These are phyloP conservation scores for Erysiphe neolycopersici DNA, from an alignment of 2,329 filamentous ascomycete genomes.

Conservation along the genomic window DNA sequence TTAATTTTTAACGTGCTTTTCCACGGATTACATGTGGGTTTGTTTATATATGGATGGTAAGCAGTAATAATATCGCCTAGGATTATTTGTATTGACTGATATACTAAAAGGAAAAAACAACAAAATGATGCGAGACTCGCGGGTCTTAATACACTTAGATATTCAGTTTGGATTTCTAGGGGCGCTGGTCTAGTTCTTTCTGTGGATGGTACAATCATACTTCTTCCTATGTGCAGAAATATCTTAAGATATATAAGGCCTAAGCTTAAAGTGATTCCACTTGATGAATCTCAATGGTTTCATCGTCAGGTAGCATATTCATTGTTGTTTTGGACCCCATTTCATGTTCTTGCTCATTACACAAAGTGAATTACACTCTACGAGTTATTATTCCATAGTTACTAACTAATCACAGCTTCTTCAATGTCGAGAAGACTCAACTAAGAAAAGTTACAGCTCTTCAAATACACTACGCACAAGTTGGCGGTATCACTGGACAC, in stretches of 20 bases:
- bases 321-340: conserved; percentile 52
- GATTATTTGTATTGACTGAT: conserved; percentile 7
- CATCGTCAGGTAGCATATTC: conserved; percentile 85
- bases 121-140: conserved; percentile 37
- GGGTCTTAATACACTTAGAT: conserved; percentile 54
- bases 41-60: conserved; percentile 76
- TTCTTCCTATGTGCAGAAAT: conserved; percentile 86
- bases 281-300: conserved; percentile 96
- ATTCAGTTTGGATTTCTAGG: conserved; percentile 88
- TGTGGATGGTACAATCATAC: conserved; percentile 63
- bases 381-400: background rate
- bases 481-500: conserved; percentile 83
- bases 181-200: conserved; percentile 70
- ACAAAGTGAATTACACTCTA: conserved; percentile 42
- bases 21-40: conserved; percentile 47
- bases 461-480: conserved; percentile 72
- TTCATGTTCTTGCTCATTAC: conserved; percentile 64
- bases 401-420: conserved; percentile 35
- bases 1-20: conserved; percentile 59
- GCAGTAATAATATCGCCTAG: conserved; percentile 11
- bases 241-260: conserved; percentile 63
- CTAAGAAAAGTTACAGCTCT: conserved; percentile 57
- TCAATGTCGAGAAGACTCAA: conserved; percentile 70
- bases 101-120: conserved; percentile 46
- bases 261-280: conserved; percentile 61